A percentile compares a stretch with the other conserved stretches of the same genome.
These are phyloP conservation scores for Sanghuangporus baumii DNA, from an alignment of 1,284 basidiomycete species.

Conservation along the genomic window DNA sequence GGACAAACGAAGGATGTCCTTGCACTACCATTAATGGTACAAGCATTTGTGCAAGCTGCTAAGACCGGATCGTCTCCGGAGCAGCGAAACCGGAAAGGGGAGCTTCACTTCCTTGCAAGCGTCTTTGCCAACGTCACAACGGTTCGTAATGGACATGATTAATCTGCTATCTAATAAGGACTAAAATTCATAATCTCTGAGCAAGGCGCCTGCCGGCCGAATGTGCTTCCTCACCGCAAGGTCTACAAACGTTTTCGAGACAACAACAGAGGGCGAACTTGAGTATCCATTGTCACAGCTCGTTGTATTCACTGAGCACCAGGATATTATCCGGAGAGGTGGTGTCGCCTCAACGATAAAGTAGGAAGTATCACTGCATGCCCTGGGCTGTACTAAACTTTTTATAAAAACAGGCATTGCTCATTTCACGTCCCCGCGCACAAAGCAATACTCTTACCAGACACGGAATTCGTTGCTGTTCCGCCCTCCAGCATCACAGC, in stretches of 20 bases:
- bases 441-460: conserved; percentile 62
- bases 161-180: not conserved
- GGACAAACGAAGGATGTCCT: conserved; percentile 50
- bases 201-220: conserved; percentile 61
- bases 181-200: not conserved
- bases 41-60: conserved; percentile 80
- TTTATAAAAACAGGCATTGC: conserved; percentile 59
- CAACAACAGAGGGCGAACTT: conserved; percentile 28
- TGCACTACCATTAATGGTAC: conserved; percentile 74
- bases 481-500: conserved; percentile 54
- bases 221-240: conserved; percentile 65
- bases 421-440: conserved; percentile 66
- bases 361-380: conserved; percentile 36
- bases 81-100: conserved; percentile 58
- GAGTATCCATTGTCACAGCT: conserved; percentile 84
- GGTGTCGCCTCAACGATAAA: conserved; percentile 86
- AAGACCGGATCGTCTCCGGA: conserved; percentile 38
- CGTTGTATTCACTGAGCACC: conserved; percentile 84
- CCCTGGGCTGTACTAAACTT: conserved; percentile 9
- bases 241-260: conserved; percentile 36
- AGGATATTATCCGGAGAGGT: conserved; percentile 77
- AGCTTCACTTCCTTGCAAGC: conserved; percentile 84
- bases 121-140: conserved; percentile 88
- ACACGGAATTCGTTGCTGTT: conserved; percentile 41
- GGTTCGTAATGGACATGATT: conserved; percentile 39